Percentiles rank a stretch among this genome's conserved stretches.
Evolutionary conservation across 202 grass and related monocot species (phyloP).

Genomic region (Musa balbisiana): DNA sequence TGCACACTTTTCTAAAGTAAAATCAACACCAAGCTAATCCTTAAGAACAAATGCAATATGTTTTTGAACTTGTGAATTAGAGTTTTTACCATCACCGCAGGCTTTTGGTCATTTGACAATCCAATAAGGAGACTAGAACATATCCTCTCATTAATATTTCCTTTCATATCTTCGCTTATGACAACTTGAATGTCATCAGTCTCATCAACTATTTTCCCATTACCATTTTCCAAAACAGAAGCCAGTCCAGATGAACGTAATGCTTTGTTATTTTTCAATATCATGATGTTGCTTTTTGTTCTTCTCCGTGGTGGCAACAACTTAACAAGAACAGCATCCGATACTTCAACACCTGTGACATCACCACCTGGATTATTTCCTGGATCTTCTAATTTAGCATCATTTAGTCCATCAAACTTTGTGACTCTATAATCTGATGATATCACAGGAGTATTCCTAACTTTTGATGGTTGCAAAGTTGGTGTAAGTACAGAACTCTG

Average conservation of each 20-base stretch:
- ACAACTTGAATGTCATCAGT: conserved; percentile 16
- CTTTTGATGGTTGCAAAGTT: conserved; percentile 32
- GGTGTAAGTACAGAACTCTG: conserved; percentile 49
- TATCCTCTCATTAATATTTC: conserved; percentile 27
- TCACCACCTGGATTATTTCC: conserved; percentile 18
- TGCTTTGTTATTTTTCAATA: conserved; percentile 26
- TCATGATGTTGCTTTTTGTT: conserved; percentile 35
- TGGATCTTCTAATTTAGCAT: conserved; percentile 22
- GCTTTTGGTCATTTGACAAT: conserved; percentile 33
- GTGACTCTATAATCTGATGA: conserved; percentile 42
- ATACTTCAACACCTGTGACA: conserved; percentile 20
- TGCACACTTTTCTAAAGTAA: neutral
- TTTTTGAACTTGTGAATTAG: neutral
- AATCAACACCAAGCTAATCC: neutral
- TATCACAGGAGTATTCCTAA: conserved; percentile 30
- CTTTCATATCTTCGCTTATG: conserved; percentile 33
- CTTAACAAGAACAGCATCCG: conserved; percentile 32
- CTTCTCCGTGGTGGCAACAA: conserved; percentile 18
- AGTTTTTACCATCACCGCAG: conserved; percentile 39
- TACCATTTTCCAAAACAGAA: conserved; percentile 35
- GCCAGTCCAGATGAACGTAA: conserved; percentile 27
- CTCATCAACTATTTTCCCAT: conserved; percentile 35
- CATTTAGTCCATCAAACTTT: conserved; percentile 29
- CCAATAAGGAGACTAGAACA: conserved; percentile 16
- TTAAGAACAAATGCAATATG: neutral